Evolutionary conservation across 2,329 filamentous ascomycete species (phyloP).

Genomic region (Hypoxylon sp.): DNA sequence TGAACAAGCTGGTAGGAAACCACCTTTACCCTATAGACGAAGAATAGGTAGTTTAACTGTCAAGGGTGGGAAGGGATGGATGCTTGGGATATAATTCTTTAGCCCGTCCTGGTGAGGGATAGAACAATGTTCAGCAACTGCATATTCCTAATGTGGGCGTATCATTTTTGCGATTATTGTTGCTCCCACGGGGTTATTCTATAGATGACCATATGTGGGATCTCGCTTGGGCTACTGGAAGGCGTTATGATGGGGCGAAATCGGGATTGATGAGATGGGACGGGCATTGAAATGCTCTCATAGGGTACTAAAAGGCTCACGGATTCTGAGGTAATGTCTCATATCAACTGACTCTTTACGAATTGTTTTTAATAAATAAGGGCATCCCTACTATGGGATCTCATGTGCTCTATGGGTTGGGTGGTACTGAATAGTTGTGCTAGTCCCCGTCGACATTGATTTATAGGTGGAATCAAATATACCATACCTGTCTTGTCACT

Average conservation of each 20-base stretch:
- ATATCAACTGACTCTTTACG: slow-evolving; percentile 13
- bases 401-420: no score
- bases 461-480: no score
- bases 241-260: slow-evolving; percentile 18
- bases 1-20: slow-evolving; percentile 94
- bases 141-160: slow-evolving; percentile 28
- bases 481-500: no score
- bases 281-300: slow-evolving; percentile 1
- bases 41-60: no score
- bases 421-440: no score
- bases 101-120: background rate
- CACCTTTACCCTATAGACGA: slow-evolving; percentile 90
- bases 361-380: no score
- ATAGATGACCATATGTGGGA: no score
- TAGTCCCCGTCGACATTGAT: no score
- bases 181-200: background rate
- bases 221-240: slow-evolving; percentile 5
- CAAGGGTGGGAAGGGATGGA: slow-evolving; percentile 28
- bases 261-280: slow-evolving; percentile 10
- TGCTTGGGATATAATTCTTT: background rate
- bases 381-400: no score
- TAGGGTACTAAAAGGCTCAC: background rate
- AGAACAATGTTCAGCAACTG: slow-evolving; percentile 1
- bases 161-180: slow-evolving; percentile 17
- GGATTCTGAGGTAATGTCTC: slow-evolving; percentile 2